Evolutionary conservation across 169 alveolate genomes (phyloP), one percentile per base, ranked within the genome.

Genomic region (Plasmodium adleri): DNA sequence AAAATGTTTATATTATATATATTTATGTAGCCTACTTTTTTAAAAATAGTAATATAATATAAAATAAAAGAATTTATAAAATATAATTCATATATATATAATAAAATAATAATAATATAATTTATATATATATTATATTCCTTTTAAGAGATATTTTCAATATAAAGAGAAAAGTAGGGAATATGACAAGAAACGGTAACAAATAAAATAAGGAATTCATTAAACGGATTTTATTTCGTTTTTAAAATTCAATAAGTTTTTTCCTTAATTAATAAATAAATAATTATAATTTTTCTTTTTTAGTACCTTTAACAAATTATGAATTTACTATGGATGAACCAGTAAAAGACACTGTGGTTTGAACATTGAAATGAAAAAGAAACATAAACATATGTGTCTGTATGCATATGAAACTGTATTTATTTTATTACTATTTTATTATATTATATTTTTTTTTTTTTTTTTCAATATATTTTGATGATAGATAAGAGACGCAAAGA

Each of bases 301-400:
- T 47, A 13, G 20, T 39, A 66, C 88, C 50, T 63, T 49, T 63
- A 5, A 20, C 64, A 32, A 76, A 76, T 64, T 76, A 76, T 76
- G 88, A 76, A 43, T 76, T 76, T 50, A 43, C 73, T 7, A 76
- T 76, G 88, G 88, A 76, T 76, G 88, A 76, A 43, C 88, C 88
- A 22, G 58, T 76, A 49, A 63, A 63, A 58, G 88, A 76, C 68
- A 76, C 88, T 24, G 70, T 76, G 88, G 88, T 64, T 63, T 63
- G 88, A 26, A 52, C 54, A 72, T 32, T 24, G 24, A 22, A 6
- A 17, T 50, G 20, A 72, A 50, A 52, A 52, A 52, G 17, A 52
- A 52, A 52, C 13, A 32, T 32, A 32, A 32, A 3, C 5, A 32
- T 32, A 32, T 32, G 43, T 32, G 3, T 32, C 8, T 32, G 43